These are phyloP conservation scores for Azolla pinnata DNA, from an alignment of 75 land plant genomes.

Conservation along the genomic window DNA sequence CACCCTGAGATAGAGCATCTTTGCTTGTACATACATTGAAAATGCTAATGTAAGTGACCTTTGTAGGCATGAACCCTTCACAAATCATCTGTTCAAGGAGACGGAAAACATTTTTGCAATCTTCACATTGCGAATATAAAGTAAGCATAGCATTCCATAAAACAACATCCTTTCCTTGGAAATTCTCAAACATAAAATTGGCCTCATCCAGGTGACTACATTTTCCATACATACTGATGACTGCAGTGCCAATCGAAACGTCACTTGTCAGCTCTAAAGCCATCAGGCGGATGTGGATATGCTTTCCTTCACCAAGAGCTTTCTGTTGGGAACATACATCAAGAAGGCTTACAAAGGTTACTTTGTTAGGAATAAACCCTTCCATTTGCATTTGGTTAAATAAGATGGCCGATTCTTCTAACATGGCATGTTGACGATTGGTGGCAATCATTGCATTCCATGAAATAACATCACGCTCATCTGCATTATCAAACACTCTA, in stretches of 20 bases:
- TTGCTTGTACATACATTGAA: conserved; percentile 17
- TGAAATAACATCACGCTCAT: conserved; percentile 9
- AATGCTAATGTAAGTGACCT: conserved; percentile 15
- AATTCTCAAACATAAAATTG: background rate
- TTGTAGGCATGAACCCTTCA: conserved; percentile 15
- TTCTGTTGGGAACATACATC: conserved; percentile 8
- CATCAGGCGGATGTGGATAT: background rate
- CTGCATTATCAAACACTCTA: conserved; percentile 5
- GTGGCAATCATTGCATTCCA: conserved; percentile 12
- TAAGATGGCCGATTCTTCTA: conserved; percentile 1
- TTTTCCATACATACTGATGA: conserved; percentile 12
- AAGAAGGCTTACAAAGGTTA: conserved; percentile 9
- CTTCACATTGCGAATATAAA: conserved; percentile 6
- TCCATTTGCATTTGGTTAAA: conserved; percentile 12
- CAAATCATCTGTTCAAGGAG: conserved; percentile 25
- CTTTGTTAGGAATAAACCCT: conserved; percentile 7
- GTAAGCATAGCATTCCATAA: conserved; percentile 19
- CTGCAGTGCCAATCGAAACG: conserved; percentile 7
- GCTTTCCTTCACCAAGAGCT: conserved; percentile 3
- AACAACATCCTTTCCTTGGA: conserved; percentile 3
- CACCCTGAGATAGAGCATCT: conserved; percentile 5
- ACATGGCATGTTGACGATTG: background rate
- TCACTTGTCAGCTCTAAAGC: background rate
- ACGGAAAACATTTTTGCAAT: conserved; percentile 18
- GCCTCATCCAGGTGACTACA: conserved; percentile 17